Base-by-base conservation (phyloP, 805 yeast species). In the Kazachstania bromeliacearum region DNA sequence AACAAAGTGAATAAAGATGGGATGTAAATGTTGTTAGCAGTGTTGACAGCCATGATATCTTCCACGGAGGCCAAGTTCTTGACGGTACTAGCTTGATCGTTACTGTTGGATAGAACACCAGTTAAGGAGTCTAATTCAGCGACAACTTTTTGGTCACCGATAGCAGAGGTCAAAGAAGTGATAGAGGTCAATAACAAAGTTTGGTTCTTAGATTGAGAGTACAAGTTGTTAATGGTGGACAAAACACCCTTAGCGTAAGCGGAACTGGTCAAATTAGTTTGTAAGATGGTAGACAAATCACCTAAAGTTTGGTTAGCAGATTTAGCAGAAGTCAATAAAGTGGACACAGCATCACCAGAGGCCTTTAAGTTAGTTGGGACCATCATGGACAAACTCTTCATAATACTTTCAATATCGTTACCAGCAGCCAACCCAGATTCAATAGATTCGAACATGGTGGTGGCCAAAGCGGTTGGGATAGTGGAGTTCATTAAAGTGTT, bases 1-100 rank as follows among this genome's bases (percentile, higher is more conserved):
- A 57, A 23, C 25, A 57, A 37, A 9, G 38, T 25, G 33, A 51
- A 49, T 18, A 53, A 34, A n/a, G 43, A 39, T 32, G 55, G 53
- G 15, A 48, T 34, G 29, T 53, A 50, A 20, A 38, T 22, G 15
- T 43, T 39, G 4, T 48, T 21, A 3, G 44, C n/a, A 13, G 45
- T 36, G 17, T 44, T 42, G 2, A 33, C 23, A 17, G 42, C 30
- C 22, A 53, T 15, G 26, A 37, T 42, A 4, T 39, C n/a, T 19
- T 49, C 43, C 38, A 54, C 28, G 4, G 28, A 27, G 7, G 39
- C 46, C 35, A 59, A 35, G 21, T 45, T 40, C 19, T 26, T 28
- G 28, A 53, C 37, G 5, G 53, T 46, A 20, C 28, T 34, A 7
- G 59, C 37, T 9, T 44, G 43, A 30, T 56, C 52, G 5, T 34